Percentiles rank a stretch among this genome's conserved stretches.
Evolutionary conservation across 257 asterid genomes (phyloP).

Genomic region (Solanum ahanhuiri): DNA sequence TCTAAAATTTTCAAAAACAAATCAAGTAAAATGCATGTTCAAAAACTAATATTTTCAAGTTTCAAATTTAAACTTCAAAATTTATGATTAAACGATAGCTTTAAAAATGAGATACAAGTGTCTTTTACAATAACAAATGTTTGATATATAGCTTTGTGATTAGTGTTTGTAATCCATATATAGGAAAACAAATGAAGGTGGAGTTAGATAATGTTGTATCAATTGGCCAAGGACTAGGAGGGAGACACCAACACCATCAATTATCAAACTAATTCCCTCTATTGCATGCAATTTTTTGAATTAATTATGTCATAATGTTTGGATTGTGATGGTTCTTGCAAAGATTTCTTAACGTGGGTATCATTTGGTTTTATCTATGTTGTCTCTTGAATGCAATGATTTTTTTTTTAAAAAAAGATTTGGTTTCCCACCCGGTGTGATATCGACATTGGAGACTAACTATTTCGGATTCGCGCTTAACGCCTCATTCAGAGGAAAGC

Average conservation of each 20-base stretch:
- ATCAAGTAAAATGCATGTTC: no score
- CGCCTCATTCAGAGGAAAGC: no score
- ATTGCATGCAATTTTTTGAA: not conserved
- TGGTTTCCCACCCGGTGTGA: no score
- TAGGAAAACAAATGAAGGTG: not conserved
- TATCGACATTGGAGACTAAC: no score
- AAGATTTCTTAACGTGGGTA: not conserved
- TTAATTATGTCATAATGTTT: not conserved
- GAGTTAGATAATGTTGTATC: not conserved
- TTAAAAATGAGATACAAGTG: not conserved
- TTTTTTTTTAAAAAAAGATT: not conserved
- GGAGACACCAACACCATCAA: not conserved
- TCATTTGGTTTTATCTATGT: not conserved
- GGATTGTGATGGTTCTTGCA: not conserved
- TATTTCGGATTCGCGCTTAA: no score
- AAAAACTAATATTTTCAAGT: no score
- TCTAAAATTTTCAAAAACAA: no score
- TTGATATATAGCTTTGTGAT: not conserved
- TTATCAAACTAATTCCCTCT: not conserved
- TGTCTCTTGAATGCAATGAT: not conserved
- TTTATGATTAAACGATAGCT: no score
- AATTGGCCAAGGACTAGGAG: not conserved
- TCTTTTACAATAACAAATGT: not conserved
- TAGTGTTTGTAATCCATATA: not conserved
- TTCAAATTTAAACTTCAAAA: no score